Conservation (phyloP, 768 basidiomycete genomes). For the Macrolepiota fuliginosa region DNA sequence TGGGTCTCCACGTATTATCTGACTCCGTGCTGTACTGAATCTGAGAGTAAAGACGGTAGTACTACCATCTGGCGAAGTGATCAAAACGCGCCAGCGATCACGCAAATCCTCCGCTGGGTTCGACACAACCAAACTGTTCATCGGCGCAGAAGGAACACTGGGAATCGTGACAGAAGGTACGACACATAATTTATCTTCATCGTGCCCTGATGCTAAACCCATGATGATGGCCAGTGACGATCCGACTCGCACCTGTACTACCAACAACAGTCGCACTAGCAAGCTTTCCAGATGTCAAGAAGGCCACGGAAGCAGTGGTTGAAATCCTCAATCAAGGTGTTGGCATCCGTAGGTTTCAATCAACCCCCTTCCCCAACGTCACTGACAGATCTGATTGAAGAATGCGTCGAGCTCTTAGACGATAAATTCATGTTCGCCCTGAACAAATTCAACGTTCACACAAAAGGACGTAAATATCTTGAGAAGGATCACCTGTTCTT, state of each 20-base stretch:
- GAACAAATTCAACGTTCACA: constrained; percentile 52
- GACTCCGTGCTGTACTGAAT: neutral
- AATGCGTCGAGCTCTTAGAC: constrained; percentile 86
- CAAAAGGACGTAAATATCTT: constrained; percentile 46
- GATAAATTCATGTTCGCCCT: constrained; percentile 62
- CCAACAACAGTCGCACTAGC: constrained; percentile 83
- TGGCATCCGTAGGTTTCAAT: constrained; percentile 60
- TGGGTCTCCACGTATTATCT: constrained; percentile 23
- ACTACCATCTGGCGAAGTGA: constrained; percentile 83
- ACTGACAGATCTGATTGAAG: constrained; percentile 27
- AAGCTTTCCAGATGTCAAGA: constrained; percentile 74
- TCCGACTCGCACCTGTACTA: constrained; percentile 76
- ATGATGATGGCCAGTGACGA: constrained; percentile 49
- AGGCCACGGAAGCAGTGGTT: constrained; percentile 71
- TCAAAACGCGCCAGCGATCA: constrained; percentile 78
- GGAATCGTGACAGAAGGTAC: constrained; percentile 87
- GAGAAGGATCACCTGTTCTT: constrained; percentile 77
- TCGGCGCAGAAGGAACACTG: constrained; percentile 77
- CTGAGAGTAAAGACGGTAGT: constrained; percentile 70
- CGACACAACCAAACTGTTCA: constrained; percentile 82
- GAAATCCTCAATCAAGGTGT: constrained; percentile 73
- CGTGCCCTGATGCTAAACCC: too few relatives aligned
- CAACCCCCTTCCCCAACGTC: neutral
- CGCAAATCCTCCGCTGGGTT: constrained; percentile 89
- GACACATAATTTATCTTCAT: neutral